Conservation (phyloP, 805 yeast genomes). For the Sugiyamaella chiloensis region DNA sequence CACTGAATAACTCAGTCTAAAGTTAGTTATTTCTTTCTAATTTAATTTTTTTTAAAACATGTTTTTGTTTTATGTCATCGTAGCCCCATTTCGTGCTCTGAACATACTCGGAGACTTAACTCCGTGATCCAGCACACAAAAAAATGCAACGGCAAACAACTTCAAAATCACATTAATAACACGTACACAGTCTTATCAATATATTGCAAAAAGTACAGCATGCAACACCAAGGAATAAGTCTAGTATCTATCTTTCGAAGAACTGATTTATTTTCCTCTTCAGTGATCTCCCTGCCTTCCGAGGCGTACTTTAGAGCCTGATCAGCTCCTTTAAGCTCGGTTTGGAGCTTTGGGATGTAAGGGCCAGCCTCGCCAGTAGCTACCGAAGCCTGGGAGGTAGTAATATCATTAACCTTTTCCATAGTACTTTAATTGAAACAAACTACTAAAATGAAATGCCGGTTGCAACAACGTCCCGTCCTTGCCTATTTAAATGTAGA, state of each 20-base stretch:
- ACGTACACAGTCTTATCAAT: constrained; percentile 51
- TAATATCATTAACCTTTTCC: neutral
- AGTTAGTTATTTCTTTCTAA: too few species aligned
- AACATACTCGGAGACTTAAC: neutral
- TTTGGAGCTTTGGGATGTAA: neutral
- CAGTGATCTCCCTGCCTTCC: neutral
- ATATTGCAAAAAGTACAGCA: constrained; percentile 19
- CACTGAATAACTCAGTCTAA: constrained; percentile 1
- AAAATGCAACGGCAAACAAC: too few species aligned
- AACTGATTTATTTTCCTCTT: neutral
- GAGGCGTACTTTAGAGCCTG: neutral
- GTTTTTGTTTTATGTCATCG: too few species aligned
- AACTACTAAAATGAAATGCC: too few species aligned
- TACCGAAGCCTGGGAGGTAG: neutral
- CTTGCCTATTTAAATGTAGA: neutral
- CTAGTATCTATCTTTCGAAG: constrained; percentile 24
- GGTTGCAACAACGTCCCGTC: neutral
- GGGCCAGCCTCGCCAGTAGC: constrained; percentile 1
- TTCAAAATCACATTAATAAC: too few species aligned
- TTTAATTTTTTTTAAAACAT: too few species aligned
- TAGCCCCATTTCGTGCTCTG: too few species aligned
- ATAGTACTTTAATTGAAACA: neutral
- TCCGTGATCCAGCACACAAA: constrained; percentile 26
- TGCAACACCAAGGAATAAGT: constrained; percentile 17
- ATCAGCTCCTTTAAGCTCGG: neutral